Conservation (phyloP, 78 protist genomes). For the Polysphondylium violaceum region DNA sequence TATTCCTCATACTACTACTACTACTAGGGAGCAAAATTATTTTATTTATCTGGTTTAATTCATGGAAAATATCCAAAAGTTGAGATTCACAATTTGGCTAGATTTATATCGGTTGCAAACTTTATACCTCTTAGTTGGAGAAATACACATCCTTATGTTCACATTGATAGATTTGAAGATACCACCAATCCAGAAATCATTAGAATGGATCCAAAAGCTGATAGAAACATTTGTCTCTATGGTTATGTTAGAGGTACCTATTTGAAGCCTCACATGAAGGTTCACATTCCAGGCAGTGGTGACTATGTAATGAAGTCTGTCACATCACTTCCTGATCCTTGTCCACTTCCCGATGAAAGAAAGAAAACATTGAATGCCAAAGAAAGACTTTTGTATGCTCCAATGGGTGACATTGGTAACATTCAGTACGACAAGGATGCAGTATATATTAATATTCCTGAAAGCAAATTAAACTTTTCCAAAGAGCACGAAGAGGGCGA, state of each 20-base stretch:
- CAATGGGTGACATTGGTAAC: constrained; percentile 97
- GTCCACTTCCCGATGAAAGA: constrained; percentile 91
- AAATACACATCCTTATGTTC: constrained; percentile 95
- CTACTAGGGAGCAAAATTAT: constrained; percentile 97
- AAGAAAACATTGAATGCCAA: constrained; percentile 86
- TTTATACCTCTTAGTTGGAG: constrained; percentile 96
- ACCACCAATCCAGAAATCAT: constrained; percentile 92
- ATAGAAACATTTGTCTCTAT: constrained; percentile 82
- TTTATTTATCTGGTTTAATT: constrained; percentile 95
- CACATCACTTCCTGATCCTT: constrained; percentile 95
- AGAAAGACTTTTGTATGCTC: constrained; percentile 92
- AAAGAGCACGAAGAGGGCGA: constrained; percentile 42
- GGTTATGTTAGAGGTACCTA: constrained; percentile 98
- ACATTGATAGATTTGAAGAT: constrained; percentile 98
- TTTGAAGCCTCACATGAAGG: constrained; percentile 86
- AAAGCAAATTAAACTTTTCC: constrained; percentile 36
- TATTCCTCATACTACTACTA: not conserved
- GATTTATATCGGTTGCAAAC: constrained; percentile 96
- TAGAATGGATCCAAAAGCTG: constrained; percentile 78
- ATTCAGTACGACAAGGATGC: constrained; percentile 98
- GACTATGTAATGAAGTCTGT: constrained; percentile 91
- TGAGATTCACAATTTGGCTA: constrained; percentile 96
- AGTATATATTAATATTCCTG: constrained; percentile 94
- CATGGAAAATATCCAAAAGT: constrained; percentile 90
- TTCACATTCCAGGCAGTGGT: constrained; percentile 99